Conservation (phyloP, 345 rosid genomes). For the Gossypium mustelinum region DNA sequence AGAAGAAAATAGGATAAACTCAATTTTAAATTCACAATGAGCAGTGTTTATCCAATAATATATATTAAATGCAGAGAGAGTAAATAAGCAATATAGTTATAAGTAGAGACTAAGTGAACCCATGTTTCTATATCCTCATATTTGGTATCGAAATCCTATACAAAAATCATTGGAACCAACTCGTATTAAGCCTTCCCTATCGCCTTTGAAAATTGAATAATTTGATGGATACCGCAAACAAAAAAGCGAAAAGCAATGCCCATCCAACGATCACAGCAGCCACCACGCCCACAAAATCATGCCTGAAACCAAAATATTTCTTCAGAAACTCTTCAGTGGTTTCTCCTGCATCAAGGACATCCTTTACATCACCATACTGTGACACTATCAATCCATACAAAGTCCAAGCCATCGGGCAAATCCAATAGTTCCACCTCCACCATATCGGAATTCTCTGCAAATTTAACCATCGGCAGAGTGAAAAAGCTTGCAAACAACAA, state of each 20-base stretch:
- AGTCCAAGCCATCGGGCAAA: conserved; percentile 47
- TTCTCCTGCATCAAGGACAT: conserved; percentile 3
- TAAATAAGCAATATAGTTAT: too few species aligned
- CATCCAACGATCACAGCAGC: conserved; percentile 16
- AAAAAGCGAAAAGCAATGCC: conserved; percentile 12
- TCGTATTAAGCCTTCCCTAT: background rate
- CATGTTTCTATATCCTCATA: too few species aligned
- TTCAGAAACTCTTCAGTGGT: conserved; percentile 18
- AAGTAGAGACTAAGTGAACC: too few species aligned
- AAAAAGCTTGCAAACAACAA: background rate
- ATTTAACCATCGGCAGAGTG: too few species aligned
- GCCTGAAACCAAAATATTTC: conserved; percentile 17
- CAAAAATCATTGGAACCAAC: too few species aligned
- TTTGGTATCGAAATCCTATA: too few species aligned
- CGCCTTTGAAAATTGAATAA: conserved; percentile 23
- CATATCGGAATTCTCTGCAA: conserved; percentile 41
- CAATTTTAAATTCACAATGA: too few species aligned
- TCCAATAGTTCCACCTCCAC: conserved; percentile 64
- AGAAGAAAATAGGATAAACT: too few species aligned
- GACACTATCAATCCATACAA: conserved; percentile 42
- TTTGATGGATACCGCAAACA: conserved; percentile 18
- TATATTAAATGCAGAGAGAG: too few species aligned
- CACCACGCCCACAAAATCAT: conserved; percentile 20
- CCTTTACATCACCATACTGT: conserved; percentile 34
- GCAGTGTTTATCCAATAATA: too few species aligned